Conservation (phyloP, 371 early-diverging fungal genomes). For the Saksenaea oblongispora region DNA sequence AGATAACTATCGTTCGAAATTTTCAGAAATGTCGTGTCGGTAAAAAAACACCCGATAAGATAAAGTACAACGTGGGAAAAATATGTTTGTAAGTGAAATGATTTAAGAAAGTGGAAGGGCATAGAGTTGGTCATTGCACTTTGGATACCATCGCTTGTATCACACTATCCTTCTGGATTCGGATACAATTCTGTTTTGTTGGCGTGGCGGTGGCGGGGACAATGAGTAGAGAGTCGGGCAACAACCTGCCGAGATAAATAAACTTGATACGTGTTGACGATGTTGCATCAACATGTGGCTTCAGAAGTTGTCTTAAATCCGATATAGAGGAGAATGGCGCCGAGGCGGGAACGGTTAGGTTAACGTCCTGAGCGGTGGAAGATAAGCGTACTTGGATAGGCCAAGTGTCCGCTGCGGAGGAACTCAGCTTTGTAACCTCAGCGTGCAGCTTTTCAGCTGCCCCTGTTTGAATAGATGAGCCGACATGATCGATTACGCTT, state of each 20-base stretch:
- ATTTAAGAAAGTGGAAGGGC: neutral
- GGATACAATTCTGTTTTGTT: neutral
- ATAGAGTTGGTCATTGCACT: neutral
- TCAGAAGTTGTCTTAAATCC: neutral
- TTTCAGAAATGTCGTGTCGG: too few relatives aligned
- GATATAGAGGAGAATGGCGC: neutral
- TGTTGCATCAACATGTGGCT: neutral
- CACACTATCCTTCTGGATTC: neutral
- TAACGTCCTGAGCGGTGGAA: neutral
- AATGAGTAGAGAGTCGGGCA: neutral
- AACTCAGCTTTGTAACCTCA: neutral
- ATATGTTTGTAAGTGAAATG: neutral
- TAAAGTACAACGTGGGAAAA: neutral
- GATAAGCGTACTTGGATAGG: constrained; percentile 1
- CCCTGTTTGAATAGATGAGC: neutral
- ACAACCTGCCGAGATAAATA: neutral
- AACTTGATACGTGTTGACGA: neutral
- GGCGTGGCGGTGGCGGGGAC: neutral
- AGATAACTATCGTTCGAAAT: too few relatives aligned
- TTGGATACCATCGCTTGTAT: constrained; percentile 2
- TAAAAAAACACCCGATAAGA: too few relatives aligned
- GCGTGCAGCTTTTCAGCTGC: neutral
- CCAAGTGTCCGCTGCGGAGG: neutral
- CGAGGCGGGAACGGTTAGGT: neutral
- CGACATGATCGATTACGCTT: neutral